Evolutionary conservation across 2,329 filamentous ascomycete species (phyloP), one percentile per base, ranked within the genome.

Genomic region (Lithohypha guttulata): DNA sequence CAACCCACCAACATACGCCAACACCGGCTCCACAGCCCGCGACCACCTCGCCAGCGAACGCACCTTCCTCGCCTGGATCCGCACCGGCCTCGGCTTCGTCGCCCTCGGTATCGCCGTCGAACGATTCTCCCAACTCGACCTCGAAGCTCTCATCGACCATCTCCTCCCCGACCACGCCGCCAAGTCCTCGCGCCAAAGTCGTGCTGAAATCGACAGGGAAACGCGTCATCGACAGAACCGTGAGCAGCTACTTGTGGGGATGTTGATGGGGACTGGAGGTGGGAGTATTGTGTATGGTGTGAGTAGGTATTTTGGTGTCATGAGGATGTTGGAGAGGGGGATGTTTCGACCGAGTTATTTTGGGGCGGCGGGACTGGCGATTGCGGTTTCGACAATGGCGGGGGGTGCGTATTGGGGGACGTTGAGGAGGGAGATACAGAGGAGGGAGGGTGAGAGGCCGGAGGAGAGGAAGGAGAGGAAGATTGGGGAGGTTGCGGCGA

Each of bases 41-140:
- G 76, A 80, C 55, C 76, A 80, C 61, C 61, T 80, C 29, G 76
- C 76, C 14, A 53, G 79, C 29, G 76, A 80, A 57, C 69, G 76
- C 27, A 80, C 76, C n/a, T 80, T 79, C 57, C 65, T 80, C 28
- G 76, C 76, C 46, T 80, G 76, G 76, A 66, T 80, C 42, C 69
- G 76, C 39, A 80, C 76, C 11, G 77, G 73, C 10, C 65, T 80
- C 38, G 73, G 73, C 37, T 80, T 80, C 54, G 76, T 76, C 11
- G 71, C 66, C 40, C 79, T 80, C 51, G 76, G 76, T 39, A 77
- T 80, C 30, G 76, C 76, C 17, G 65, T 79, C 28, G 79, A 76
- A 1, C 76, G 79, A 49, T 68, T 80, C 36, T 79, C 79, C 59
- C 72, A 76, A 14, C 66, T 80, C 21, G 79, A 78, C 59, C 52